Conservation (phyloP, 345 rosid species). For the Brassica juncea region DNA sequence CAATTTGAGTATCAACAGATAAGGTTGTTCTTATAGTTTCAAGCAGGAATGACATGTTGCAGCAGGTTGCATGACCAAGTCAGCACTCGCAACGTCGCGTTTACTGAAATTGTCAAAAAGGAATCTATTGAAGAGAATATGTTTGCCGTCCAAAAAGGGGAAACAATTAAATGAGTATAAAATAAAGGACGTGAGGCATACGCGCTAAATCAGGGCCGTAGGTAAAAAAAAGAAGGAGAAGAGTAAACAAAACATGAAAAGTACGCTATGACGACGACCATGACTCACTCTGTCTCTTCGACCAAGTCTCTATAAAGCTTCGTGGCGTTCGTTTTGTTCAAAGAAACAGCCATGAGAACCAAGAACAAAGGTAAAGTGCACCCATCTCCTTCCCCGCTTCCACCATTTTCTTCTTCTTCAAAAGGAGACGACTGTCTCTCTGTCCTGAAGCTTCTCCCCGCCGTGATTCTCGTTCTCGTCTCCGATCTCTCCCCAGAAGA, state of each 20-base stretch:
- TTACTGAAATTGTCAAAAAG: background rate
- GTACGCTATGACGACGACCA: background rate
- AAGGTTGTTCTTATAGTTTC: background rate
- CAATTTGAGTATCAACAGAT: too few species aligned
- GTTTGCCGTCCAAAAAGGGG: background rate
- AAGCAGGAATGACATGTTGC: background rate
- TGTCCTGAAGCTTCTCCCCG: conserved; percentile 61
- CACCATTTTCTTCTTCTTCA: conserved; percentile 1
- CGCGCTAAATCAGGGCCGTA: background rate
- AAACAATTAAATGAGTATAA: background rate
- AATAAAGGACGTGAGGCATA: background rate
- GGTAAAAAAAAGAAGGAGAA: background rate
- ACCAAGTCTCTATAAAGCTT: background rate
- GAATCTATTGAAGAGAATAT: background rate
- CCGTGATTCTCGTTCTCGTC: conserved; percentile 60
- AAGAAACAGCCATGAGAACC: conserved; percentile 50
- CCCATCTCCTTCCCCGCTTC: conserved; percentile 51
- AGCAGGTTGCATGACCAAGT: background rate
- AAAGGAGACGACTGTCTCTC: conserved; percentile 47
- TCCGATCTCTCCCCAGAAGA: conserved; percentile 64
- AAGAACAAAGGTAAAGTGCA: conserved; percentile 80
- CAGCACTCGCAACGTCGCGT: background rate
- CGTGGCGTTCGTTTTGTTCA: background rate
- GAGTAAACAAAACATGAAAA: background rate
- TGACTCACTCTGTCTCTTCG: background rate